A percentile compares a stretch with the other conserved stretches of the same genome.
Conservation (phyloP, 1,284 basidiomycete genomes). For the Ceratobasidium sp. region DNA sequence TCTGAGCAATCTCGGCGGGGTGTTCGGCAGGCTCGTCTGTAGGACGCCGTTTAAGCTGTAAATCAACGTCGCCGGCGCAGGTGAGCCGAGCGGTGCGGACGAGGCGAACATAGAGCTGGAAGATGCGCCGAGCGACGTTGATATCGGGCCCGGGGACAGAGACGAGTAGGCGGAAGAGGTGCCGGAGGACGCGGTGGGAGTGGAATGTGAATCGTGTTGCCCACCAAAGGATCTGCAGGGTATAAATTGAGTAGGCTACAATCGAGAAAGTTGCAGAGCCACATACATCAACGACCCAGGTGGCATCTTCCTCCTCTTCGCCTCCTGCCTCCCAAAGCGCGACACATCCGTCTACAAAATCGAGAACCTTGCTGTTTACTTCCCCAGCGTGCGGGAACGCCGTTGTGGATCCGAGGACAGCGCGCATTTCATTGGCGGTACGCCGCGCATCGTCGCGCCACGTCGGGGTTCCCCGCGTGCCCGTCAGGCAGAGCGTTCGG, state of each 20-base stretch:
- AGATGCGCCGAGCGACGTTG: conserved; percentile 77
- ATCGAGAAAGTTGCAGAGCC: neutral
- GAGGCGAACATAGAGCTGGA: conserved; percentile 86
- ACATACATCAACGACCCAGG: conserved; percentile 82
- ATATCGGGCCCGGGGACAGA: conserved; percentile 68
- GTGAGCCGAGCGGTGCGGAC: conserved; percentile 84
- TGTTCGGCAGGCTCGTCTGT: conserved; percentile 54
- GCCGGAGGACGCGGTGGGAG: conserved; percentile 83
- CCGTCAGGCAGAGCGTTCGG: conserved; percentile 71
- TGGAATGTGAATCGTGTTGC: conserved; percentile 92
- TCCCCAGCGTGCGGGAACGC: conserved; percentile 88
- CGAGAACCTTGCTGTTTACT: conserved; percentile 82
- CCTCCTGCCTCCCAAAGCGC: conserved; percentile 84
- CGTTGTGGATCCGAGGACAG: conserved; percentile 75
- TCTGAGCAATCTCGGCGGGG: conserved; percentile 48
- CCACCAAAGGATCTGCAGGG: conserved; percentile 85
- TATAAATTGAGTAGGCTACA: conserved; percentile 44
- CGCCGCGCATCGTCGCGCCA: conserved; percentile 77
- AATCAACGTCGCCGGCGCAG: conserved; percentile 57
- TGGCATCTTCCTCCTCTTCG: conserved; percentile 67
- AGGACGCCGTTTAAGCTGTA: conserved; percentile 56
- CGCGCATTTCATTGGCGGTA: conserved; percentile 76
- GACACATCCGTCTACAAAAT: conserved; percentile 86
- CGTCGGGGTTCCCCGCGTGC: conserved; percentile 59
- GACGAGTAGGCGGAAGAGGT: conserved; percentile 81